Conservation (phyloP, 148 eudicot genomes). For the Nyssa sinensis region DNA sequence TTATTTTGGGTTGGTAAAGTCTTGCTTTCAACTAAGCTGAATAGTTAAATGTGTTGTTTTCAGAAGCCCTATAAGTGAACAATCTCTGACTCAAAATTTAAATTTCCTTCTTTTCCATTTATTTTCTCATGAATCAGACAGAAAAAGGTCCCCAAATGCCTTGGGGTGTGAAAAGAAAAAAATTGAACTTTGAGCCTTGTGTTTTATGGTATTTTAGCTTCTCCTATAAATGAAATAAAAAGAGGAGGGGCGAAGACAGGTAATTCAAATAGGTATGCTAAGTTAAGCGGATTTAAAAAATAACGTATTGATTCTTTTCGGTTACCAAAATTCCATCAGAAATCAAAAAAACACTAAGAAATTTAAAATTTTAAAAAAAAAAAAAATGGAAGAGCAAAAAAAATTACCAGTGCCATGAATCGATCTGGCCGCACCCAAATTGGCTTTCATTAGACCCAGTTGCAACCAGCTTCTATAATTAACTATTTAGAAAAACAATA, state of each 20-base stretch:
- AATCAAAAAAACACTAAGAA: too few relatives aligned
- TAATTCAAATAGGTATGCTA: neutral
- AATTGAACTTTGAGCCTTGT: too few relatives aligned
- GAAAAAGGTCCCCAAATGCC: too few relatives aligned
- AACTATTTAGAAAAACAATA: slow-evolving; percentile 23
- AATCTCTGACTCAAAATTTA: too few relatives aligned
- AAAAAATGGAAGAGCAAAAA: neutral
- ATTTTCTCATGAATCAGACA: neutral
- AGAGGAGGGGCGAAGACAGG: neutral
- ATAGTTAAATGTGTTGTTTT: neutral
- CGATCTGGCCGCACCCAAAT: slow-evolving; percentile 37
- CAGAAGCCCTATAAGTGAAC: neutral
- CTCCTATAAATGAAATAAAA: neutral
- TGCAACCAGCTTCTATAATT: slow-evolving; percentile 28
- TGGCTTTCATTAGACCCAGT: slow-evolving; percentile 30
- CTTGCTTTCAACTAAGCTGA: neutral
- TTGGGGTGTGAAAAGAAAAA: neutral
- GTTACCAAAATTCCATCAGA: neutral
- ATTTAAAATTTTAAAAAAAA: too few relatives aligned
- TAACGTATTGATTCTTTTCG: neutral
- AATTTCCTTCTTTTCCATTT: neutral
- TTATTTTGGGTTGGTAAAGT: neutral
- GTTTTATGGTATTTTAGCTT: neutral
- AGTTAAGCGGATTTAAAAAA: too few relatives aligned
- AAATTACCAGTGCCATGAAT: slow-evolving; percentile 77